These are phyloP conservation scores for Ustilago trichophora DNA, from an alignment of 1,284 basidiomycete species.

Conservation along the genomic window DNA sequence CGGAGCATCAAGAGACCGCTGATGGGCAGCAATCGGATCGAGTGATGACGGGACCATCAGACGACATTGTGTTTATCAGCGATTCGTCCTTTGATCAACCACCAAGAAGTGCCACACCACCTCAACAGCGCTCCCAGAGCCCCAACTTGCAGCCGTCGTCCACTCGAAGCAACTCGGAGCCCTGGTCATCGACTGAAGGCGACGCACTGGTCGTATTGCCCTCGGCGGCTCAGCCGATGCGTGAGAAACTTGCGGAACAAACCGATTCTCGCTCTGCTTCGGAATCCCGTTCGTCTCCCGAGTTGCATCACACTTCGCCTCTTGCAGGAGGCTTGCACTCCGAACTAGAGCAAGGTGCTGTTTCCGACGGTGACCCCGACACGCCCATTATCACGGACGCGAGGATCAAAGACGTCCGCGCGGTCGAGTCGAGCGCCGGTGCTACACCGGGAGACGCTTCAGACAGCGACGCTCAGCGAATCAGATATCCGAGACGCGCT, in stretches of 20 bases:
- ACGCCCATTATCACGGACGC: conserved; percentile 6
- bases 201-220: neutral
- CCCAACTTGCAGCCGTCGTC: too few species aligned
- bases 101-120: neutral
- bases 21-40: too few species aligned
- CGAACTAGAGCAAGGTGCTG: neutral
- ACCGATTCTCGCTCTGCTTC: neutral
- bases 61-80: conserved; percentile 10
- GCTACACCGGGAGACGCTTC: conserved; percentile 10
- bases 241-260: neutral
- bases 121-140: too few species aligned
- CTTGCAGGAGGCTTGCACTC: neutral
- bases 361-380: conserved; percentile 7
- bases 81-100: conserved; percentile 6
- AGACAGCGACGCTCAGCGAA: conserved; percentile 19
- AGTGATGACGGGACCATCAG: neutral
- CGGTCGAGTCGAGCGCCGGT: conserved; percentile 6
- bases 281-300: neutral
- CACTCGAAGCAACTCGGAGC: neutral
- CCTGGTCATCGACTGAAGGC: neutral
- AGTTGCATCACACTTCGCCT: neutral
- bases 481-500: conserved; percentile 25
- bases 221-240: neutral
- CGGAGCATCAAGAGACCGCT: neutral
- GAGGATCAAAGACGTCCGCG: neutral